Conservation (phyloP, 306 rosid species). For the Rosa rugosa region DNA sequence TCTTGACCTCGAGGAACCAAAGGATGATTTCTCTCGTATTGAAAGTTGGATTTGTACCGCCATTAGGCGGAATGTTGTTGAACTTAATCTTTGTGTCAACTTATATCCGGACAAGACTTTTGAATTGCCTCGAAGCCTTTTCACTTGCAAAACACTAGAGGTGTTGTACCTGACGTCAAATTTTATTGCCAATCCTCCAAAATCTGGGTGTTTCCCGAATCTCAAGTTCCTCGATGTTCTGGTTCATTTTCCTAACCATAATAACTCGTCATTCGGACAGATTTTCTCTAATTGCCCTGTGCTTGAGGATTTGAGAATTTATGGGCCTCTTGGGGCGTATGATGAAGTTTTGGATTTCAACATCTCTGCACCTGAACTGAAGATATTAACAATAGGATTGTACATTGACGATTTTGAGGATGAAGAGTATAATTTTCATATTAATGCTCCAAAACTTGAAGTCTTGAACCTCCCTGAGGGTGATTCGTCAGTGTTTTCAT, state of each 20-base stretch:
- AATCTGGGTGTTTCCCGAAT: neutral
- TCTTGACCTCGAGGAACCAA: neutral
- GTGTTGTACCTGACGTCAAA: neutral
- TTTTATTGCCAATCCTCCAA: neutral
- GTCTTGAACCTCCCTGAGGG: neutral
- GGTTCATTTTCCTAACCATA: too few species aligned
- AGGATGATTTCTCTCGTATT: neutral
- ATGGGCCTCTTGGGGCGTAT: neutral
- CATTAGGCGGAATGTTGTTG: neutral
- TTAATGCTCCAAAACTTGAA: slow-evolving; percentile 3
- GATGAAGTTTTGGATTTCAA: too few species aligned
- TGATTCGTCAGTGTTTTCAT: neutral
- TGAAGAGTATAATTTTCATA: neutral
- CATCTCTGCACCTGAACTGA: neutral
- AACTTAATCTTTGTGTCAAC: neutral
- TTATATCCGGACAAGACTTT: neutral
- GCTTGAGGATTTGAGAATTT: neutral
- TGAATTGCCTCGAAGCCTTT: neutral
- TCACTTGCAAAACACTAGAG: neutral
- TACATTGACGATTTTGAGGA: neutral
- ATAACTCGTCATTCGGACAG: too few species aligned
- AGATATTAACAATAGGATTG: neutral
- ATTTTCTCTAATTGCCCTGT: neutral
- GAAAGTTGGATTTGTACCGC: neutral
- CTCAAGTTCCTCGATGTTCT: neutral